phyloP scores from a whole-genome alignment of 768 basidiomycete species.

The Pholiota conissans region DNA sequence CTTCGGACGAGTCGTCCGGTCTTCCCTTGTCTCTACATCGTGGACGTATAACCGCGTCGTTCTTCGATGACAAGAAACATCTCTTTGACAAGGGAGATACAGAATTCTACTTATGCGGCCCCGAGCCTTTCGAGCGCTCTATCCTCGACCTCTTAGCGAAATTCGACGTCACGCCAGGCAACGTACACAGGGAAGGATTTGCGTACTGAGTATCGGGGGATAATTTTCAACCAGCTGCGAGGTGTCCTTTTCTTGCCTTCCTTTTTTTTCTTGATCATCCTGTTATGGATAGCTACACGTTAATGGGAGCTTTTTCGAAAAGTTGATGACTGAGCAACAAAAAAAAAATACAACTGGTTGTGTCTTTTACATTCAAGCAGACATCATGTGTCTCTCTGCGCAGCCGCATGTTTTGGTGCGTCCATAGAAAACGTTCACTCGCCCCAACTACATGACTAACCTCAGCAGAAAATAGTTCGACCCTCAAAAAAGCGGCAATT shows the following conservation, averaged over 20 bases:
- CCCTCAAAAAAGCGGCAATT: not conserved
- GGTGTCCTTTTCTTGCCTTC: not conserved
- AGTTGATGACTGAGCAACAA: not conserved
- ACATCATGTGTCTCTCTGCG: not conserved
- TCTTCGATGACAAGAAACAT: slow-evolving; percentile 23
- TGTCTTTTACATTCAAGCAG: not conserved
- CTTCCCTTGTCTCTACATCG: slow-evolving; percentile 10
- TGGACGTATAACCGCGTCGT: slow-evolving; percentile 13
- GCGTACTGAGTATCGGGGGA: slow-evolving; percentile 7
- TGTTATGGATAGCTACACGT: not conserved
- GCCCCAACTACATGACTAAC: not conserved
- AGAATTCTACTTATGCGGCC: slow-evolving; percentile 52
- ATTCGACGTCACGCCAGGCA: slow-evolving; percentile 37
- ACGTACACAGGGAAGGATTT: slow-evolving; percentile 32
- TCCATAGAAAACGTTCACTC: not conserved
- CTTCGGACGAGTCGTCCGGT: not conserved
- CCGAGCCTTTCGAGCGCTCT: slow-evolving; percentile 42
- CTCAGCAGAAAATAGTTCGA: not conserved
- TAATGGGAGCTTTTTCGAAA: not conserved
- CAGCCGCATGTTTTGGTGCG: not conserved
- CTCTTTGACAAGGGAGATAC: slow-evolving; percentile 16
- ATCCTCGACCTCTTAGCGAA: slow-evolving; percentile 33
- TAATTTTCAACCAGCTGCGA: no score
- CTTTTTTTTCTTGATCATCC: no score
- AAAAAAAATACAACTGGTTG: not conserved